phyloP scores from a whole-genome alignment of 2,329 filamentous ascomycete species.

The Metarhizium brunneum region DNA sequence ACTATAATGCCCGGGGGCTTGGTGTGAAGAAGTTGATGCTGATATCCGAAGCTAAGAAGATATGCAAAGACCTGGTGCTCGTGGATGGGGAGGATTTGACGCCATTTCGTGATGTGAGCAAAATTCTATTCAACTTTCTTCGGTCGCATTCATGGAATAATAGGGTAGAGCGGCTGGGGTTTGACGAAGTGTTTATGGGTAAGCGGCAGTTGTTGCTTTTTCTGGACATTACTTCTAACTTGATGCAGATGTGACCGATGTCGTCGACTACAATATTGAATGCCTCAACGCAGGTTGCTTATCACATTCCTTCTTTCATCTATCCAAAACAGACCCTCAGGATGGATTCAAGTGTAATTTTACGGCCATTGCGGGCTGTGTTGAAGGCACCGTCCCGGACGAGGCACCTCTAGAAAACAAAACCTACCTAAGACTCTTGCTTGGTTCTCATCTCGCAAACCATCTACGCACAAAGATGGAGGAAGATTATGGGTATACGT shows the following conservation, averaged over 20 bases:
- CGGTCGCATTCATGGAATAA: conserved; percentile 67
- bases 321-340: conserved; percentile 64
- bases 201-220: conserved; percentile 6
- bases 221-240: conserved; percentile 7
- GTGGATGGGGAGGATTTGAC: conserved; percentile 81
- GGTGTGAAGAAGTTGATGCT: conserved; percentile 76
- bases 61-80: conserved; percentile 78
- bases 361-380: conserved; percentile 52
- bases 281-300: conserved; percentile 61
- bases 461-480: conserved; percentile 67
- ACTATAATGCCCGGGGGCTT: conserved; percentile 76
- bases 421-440: conserved; percentile 51
- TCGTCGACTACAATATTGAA: conserved; percentile 71
- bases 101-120: conserved; percentile 78
- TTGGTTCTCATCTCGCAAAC: conserved; percentile 74
- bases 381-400: conserved; percentile 24
- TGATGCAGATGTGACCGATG: conserved; percentile 67
- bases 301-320: conserved; percentile 66
- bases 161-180: conserved; percentile 72
- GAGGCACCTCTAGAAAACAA: conserved; percentile 22
- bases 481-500: conserved; percentile 71
- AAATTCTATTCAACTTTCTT: conserved; percentile 66
- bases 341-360: conserved; percentile 75
- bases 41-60: conserved; percentile 67
- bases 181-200: conserved; percentile 70